Base-by-base conservation (phyloP, 192 early-diverging fungal species). In the Coemansia interrupta region DNA sequence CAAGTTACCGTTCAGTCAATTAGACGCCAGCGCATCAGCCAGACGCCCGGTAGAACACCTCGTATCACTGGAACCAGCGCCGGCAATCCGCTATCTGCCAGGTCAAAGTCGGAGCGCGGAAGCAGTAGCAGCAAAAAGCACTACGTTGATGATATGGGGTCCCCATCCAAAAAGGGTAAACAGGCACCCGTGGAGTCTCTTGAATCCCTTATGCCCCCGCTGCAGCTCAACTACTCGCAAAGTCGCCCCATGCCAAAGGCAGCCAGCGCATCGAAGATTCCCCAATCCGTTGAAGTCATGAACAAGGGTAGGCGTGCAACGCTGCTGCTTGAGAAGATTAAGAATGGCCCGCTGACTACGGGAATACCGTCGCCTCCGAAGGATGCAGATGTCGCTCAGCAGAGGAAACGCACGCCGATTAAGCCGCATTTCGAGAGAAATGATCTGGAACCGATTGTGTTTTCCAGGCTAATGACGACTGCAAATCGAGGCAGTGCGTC, bases 1-100 rank as follows among this genome's bases (percentile, higher is more conserved):
- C 58, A 72, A 61, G 36, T 78, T 10, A 78, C 74, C 4, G 65
- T 52, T 15, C 67, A 78, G 44, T 78, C 74, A 8, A 78, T 78
- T 4, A 58, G 58, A 18, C 60, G 74, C 57, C 74, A 72, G 50
- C 65, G 64, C 24, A 61, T 50, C 47, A 64, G 64, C 24, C 68
- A 78, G 61, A 78, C 74, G 10, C 74, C 74, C 1, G 68, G 55
- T 3, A 66, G 54, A 61, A 43, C 57, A 6, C 24, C 36, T 24
- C 36, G n/a, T 12, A 14, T 41, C 7, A 36, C 48, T 22, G 28
- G 12, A 11, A 19, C 36, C 20, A 30, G 41, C 6, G 15, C 10
- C 29, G 10, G 48, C 1, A 23, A 22, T 11, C 11, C 45, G 19
- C 18, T 23, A 19, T 47, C 45, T 23, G 19, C 6, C 20, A 28